These are phyloP conservation scores for Neocallimastix lanati DNA, from an alignment of 192 early-diverging fungal species.

Conservation along the genomic window DNA sequence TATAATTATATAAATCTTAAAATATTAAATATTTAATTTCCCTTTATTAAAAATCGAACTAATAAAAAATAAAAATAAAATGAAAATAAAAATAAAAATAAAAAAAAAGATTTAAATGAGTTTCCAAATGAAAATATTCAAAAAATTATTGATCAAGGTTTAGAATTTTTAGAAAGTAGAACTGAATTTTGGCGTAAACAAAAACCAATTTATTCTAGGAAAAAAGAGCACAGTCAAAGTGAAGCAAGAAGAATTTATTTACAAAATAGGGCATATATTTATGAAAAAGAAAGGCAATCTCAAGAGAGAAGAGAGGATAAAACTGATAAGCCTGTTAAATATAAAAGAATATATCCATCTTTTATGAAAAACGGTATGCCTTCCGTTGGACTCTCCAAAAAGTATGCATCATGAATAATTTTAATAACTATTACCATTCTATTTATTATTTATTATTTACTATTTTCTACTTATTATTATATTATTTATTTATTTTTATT, in stretches of 20 bases:
- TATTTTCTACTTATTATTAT: too few species aligned
- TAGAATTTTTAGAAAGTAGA: constrained; percentile 23
- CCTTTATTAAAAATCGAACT: too few species aligned
- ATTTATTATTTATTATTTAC: background rate
- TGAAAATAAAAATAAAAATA: too few species aligned
- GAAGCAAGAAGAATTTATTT: background rate
- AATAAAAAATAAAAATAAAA: too few species aligned
- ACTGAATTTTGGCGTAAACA: constrained; percentile 41
- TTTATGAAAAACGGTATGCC: background rate
- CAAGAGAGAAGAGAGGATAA: background rate
- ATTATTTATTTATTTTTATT: too few species aligned
- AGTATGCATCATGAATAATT: background rate
- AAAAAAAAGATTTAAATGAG: constrained; percentile 17
- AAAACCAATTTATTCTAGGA: constrained; percentile 31
- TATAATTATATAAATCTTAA: too few species aligned
- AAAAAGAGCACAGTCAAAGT: constrained; percentile 1
- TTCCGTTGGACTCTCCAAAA: background rate
- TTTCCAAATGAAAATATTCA: constrained; percentile 23
- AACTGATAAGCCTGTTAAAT: background rate
- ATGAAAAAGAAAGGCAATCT: background rate
- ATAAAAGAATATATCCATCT: background rate
- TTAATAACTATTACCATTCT: too few species aligned
- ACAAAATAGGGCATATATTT: background rate
- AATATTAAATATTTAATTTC: too few species aligned
- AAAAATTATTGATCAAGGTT: constrained; percentile 22